Percentiles rank a stretch among this genome's conserved stretches.
Conservation (phyloP, 306 rosid species). For the Psophocarpus tetragonolobus region DNA sequence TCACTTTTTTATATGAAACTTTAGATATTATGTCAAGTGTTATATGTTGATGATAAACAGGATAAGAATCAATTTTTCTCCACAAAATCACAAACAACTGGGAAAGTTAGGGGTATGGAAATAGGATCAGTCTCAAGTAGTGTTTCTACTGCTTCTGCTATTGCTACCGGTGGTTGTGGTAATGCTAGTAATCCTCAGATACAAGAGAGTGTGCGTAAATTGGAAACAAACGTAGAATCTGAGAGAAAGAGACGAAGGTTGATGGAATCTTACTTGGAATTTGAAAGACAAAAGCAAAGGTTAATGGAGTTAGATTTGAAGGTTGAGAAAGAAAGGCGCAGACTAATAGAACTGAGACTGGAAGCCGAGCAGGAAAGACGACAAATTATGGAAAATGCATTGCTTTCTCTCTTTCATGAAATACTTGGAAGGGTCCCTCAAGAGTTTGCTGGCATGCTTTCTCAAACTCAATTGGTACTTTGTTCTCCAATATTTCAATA, state of each 20-base stretch:
- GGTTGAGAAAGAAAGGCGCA: not conserved
- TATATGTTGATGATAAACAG: not conserved
- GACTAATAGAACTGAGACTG: not conserved
- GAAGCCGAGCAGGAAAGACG: not conserved
- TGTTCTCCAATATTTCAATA: not conserved
- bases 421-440: not conserved
- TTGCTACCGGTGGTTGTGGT: not conserved
- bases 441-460: not conserved
- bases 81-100: not conserved
- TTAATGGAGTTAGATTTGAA: not conserved
- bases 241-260: not conserved
- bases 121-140: not conserved
- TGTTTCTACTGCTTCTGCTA: not conserved
- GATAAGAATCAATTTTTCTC: not conserved
- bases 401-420: not conserved
- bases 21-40: not conserved
- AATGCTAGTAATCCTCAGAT: not conserved
- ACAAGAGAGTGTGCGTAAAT: not conserved
- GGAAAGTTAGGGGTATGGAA: not conserved
- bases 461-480: not conserved
- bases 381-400: not conserved
- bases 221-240: slow-evolving; percentile 1
- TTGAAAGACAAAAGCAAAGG: not conserved
- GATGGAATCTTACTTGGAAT: not conserved
- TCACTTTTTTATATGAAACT: not conserved